These are phyloP conservation scores for Farysia itapuensis DNA, from an alignment of 1,284 basidiomycete species.

Conservation along the genomic window DNA sequence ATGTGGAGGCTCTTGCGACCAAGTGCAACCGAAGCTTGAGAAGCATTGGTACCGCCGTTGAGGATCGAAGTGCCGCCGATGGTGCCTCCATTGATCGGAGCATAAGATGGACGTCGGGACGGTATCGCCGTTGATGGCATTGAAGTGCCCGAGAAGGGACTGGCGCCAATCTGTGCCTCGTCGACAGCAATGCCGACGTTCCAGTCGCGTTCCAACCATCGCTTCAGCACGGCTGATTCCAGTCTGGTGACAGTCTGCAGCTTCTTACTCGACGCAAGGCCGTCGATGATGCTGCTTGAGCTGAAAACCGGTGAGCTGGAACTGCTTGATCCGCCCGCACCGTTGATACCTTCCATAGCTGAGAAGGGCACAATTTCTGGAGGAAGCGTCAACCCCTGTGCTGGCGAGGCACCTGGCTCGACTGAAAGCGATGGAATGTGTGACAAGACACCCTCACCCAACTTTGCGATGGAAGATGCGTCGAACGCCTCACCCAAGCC, in stretches of 20 bases:
- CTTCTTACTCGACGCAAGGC: constrained; percentile 31
- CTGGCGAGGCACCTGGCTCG: constrained; percentile 30
- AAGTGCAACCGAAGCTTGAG: constrained; percentile 8
- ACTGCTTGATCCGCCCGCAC: constrained; percentile 22
- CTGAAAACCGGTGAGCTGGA: constrained; percentile 26
- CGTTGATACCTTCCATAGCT: constrained; percentile 16
- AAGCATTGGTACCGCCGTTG: constrained; percentile 18
- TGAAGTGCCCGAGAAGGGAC: constrained; percentile 19
- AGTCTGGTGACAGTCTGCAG: constrained; percentile 43
- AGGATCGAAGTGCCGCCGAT: constrained; percentile 6
- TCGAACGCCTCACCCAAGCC: constrained; percentile 75
- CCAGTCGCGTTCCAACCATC: constrained; percentile 55
- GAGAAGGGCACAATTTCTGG: constrained; percentile 36
- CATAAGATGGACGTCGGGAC: constrained; percentile 23
- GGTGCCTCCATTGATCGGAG: constrained; percentile 18
- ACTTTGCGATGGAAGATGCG: constrained; percentile 34
- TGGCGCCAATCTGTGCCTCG: constrained; percentile 37
- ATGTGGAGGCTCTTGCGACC: constrained; percentile 7
- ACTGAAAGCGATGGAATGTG: constrained; percentile 34
- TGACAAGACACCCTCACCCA: constrained; percentile 19
- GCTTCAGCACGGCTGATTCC: constrained; percentile 25
- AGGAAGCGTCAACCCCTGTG: constrained; percentile 23
- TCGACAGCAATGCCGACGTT: constrained; percentile 47
- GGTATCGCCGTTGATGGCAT: constrained; percentile 7
- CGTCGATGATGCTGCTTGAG: constrained; percentile 15